These are phyloP conservation scores for Immersiella caudata DNA, from an alignment of 495 filamentous ascomycete species.

Conservation along the genomic window DNA sequence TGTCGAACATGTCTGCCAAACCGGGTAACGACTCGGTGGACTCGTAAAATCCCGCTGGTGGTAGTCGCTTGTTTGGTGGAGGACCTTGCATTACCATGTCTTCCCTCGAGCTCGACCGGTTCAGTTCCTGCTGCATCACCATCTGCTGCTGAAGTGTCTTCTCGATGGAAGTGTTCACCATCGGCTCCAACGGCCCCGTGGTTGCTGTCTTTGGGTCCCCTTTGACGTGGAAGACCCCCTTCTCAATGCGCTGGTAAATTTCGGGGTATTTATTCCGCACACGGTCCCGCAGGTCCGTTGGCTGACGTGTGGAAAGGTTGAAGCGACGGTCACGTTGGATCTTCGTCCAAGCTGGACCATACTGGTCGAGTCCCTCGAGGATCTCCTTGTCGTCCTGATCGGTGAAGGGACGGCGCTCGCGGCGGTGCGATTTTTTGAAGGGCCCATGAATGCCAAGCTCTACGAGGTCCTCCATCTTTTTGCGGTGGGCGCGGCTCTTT, in stretches of 20 bases:
- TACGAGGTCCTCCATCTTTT: constrained; percentile 56
- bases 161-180: constrained; percentile 41
- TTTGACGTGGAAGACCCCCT: constrained; percentile 53
- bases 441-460: constrained; percentile 58
- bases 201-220: constrained; percentile 16
- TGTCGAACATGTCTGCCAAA: constrained; percentile 31
- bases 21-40: constrained; percentile 36
- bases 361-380: constrained; percentile 69
- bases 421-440: constrained; percentile 58
- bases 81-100: constrained; percentile 31
- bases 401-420: constrained; percentile 66
- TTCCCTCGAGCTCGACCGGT: constrained; percentile 44
- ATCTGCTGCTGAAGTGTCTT: constrained; percentile 35
- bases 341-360: constrained; percentile 79
- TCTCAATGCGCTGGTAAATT: constrained; percentile 56
- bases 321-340: constrained; percentile 74
- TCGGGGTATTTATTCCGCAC: constrained; percentile 80
- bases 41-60: constrained; percentile 29
- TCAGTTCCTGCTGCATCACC: constrained; percentile 27
- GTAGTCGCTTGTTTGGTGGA: constrained; percentile 33
- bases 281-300: constrained; percentile 81
- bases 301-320: constrained; percentile 64
- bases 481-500: constrained; percentile 57
- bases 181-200: constrained; percentile 41
- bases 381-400: constrained; percentile 76